phyloP scores from a whole-genome alignment of 2,329 filamentous ascomycete species.

The Cordyceps militaris region DNA sequence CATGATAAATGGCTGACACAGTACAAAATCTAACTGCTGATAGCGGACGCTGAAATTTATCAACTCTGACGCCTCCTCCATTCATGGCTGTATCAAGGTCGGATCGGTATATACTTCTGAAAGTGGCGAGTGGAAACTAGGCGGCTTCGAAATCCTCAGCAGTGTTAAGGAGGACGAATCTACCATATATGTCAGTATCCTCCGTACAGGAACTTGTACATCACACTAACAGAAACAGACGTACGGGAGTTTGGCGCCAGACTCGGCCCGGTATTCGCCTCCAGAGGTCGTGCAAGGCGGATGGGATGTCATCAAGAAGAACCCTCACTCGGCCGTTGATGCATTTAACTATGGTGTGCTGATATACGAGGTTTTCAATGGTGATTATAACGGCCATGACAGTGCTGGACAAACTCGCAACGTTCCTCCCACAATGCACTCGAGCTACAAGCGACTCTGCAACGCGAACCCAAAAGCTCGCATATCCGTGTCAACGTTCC shows the following conservation, averaged over 20 bases:
- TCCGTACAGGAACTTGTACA: neutral
- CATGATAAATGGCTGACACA: neutral
- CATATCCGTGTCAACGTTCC: slow-evolving; percentile 74
- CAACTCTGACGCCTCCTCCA: slow-evolving; percentile 84
- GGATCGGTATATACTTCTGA: slow-evolving; percentile 89
- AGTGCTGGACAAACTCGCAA: slow-evolving; percentile 80
- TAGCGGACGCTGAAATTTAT: slow-evolving; percentile 92
- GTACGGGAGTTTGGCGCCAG: slow-evolving; percentile 80
- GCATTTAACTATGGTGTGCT: slow-evolving; percentile 80
- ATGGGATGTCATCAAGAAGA: slow-evolving; percentile 86
- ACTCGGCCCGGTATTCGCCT: slow-evolving; percentile 75
- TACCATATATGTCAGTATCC: slow-evolving; percentile 63
- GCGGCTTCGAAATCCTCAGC: slow-evolving; percentile 87
- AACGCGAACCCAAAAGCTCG: slow-evolving; percentile 86
- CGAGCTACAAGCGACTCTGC: slow-evolving; percentile 81
- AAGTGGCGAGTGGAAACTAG: slow-evolving; percentile 96
- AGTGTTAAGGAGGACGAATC: slow-evolving; percentile 95
- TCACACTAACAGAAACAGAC: slow-evolving; percentile 42
- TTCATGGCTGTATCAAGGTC: slow-evolving; percentile 80
- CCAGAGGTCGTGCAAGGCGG: slow-evolving; percentile 80
- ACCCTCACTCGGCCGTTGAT: slow-evolving; percentile 74
- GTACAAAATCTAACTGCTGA: neutral
- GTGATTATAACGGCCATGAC: slow-evolving; percentile 66
- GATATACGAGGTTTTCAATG: slow-evolving; percentile 88
- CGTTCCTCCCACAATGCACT: slow-evolving; percentile 81